These are phyloP conservation scores for Tylopilus intermedius DNA, from an alignment of 768 basidiomycete genomes.

Conservation along the genomic window DNA sequence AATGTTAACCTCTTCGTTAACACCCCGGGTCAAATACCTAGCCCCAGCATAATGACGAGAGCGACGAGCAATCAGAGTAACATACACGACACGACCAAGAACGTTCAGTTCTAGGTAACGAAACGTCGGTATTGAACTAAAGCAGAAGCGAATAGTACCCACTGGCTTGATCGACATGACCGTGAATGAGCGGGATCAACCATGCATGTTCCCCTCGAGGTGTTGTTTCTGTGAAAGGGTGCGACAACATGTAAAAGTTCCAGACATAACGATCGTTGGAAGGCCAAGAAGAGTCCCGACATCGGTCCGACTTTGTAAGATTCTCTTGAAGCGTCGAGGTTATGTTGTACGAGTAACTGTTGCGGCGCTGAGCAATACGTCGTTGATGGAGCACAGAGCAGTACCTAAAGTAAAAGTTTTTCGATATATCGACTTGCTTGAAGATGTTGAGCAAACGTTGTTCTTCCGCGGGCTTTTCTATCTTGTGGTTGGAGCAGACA, in stretches of 20 bases:
- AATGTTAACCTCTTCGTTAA: slow-evolving; percentile 74
- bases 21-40: slow-evolving; percentile 88
- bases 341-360: slow-evolving; percentile 91
- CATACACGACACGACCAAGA: slow-evolving; percentile 82
- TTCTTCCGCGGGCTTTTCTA: slow-evolving; percentile 86
- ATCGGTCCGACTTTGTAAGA: slow-evolving; percentile 55
- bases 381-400: background rate
- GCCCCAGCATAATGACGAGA: slow-evolving; percentile 96
- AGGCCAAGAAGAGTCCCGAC: slow-evolving; percentile 45
- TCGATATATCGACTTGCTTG: slow-evolving; percentile 96
- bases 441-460: slow-evolving; percentile 85
- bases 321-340: slow-evolving; percentile 96
- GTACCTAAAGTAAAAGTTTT: slow-evolving; percentile 98
- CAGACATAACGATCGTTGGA: slow-evolving; percentile 91
- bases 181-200: slow-evolving; percentile 89
- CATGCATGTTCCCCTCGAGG: slow-evolving; percentile 60
- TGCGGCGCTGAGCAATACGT: background rate
- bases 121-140: background rate
- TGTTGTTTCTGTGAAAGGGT: slow-evolving; percentile 50
- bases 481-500: slow-evolving; percentile 70
- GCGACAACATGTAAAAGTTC: slow-evolving; percentile 85
- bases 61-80: slow-evolving; percentile 90
- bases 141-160: slow-evolving; percentile 28
- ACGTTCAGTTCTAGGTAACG: slow-evolving; percentile 74
- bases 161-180: slow-evolving; percentile 99